These are phyloP conservation scores for Dothideomycetidae sp. DNA, from an alignment of 2,329 filamentous ascomycete genomes.

Conservation along the genomic window DNA sequence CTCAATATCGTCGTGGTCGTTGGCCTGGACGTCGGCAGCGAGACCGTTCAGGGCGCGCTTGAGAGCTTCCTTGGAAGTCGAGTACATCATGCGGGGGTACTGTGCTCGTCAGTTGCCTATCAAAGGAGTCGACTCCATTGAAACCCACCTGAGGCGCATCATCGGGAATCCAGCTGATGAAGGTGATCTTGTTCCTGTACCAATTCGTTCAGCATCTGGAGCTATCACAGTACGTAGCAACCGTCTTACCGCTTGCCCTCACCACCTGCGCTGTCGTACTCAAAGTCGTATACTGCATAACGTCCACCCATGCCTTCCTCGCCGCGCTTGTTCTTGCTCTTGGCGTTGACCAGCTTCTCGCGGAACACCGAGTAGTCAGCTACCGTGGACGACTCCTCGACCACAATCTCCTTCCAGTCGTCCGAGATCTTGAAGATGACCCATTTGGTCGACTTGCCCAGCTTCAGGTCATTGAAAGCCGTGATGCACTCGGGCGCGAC, in stretches of 20 bases:
- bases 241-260: constrained; percentile 42
- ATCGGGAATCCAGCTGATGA: constrained; percentile 70
- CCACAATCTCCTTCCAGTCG: constrained; percentile 67
- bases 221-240: background rate
- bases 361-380: constrained; percentile 60
- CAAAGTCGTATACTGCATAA: constrained; percentile 76
- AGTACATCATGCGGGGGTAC: constrained; percentile 80
- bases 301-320: constrained; percentile 48
- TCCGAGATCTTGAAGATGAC: constrained; percentile 81
- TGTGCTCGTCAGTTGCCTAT: constrained; percentile 9
- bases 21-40: constrained; percentile 66
- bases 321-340: constrained; percentile 54
- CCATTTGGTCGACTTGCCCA: constrained; percentile 63
- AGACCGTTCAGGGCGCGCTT: constrained; percentile 67
- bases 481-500: constrained; percentile 56
- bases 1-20: constrained; percentile 72
- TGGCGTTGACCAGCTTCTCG: constrained; percentile 59
- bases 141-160: constrained; percentile 46
- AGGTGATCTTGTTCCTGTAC: constrained; percentile 54
- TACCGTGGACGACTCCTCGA: constrained; percentile 57
- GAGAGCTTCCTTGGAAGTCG: constrained; percentile 73
- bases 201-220: background rate
- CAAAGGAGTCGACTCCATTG: background rate
- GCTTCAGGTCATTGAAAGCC: constrained; percentile 69
- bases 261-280: constrained; percentile 57